phyloP scores from a whole-genome alignment of 768 basidiomycete species.

The Agaricus bisporus region DNA sequence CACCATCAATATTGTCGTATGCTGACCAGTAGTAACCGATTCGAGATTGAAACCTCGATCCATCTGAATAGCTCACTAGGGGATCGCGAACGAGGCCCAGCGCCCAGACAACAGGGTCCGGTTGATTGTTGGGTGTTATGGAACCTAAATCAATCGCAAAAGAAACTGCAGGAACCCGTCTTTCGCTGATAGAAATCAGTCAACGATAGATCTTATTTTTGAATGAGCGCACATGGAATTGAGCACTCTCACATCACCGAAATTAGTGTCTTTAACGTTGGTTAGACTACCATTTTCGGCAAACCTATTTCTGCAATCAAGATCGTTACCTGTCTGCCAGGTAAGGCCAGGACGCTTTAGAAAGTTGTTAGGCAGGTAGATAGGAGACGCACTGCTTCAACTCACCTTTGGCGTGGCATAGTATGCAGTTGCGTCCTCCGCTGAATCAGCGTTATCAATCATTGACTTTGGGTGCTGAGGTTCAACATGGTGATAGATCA shows the following conservation, averaged over 20 bases:
- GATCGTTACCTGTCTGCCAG: conserved; percentile 36
- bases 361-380: background rate
- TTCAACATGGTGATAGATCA: conserved; percentile 37
- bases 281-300: conserved; percentile 30
- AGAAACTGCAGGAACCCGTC: conserved; percentile 47
- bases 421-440: conserved; percentile 43
- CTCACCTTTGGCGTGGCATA: conserved; percentile 34
- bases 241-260: conserved; percentile 28
- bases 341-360: conserved; percentile 21
- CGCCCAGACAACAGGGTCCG: conserved; percentile 25
- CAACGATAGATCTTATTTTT: background rate
- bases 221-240: background rate
- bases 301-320: conserved; percentile 31
- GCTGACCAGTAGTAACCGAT: conserved; percentile 32
- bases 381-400: background rate
- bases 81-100: conserved; percentile 33
- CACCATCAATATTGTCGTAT: conserved; percentile 22
- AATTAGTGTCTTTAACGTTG: conserved; percentile 33
- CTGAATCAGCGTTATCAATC: conserved; percentile 37
- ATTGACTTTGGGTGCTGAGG: conserved; percentile 26
- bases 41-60: conserved; percentile 20
- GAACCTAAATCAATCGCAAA: conserved; percentile 40
- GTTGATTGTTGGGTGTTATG: conserved; percentile 17
- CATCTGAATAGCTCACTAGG: conserved; percentile 21
- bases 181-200: conserved; percentile 9